Evolutionary conservation across 805 yeast genomes (phyloP).

Genomic region (Vanderwaltozyma yarrowii): DNA sequence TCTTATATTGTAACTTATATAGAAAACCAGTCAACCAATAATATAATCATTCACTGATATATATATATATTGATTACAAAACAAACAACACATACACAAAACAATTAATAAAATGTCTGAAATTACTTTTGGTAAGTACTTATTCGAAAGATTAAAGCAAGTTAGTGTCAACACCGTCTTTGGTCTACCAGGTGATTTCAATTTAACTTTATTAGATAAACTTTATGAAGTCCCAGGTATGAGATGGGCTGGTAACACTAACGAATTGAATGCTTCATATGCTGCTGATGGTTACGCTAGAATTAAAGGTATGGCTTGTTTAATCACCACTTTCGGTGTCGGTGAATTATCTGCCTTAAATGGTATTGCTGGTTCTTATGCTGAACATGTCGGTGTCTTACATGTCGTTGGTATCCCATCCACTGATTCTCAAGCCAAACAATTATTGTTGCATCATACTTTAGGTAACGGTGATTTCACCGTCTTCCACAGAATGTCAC

Average conservation of each 20-base stretch:
- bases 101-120: neutral
- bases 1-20: no score
- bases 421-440: slow-evolving; percentile 2
- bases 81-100: neutral
- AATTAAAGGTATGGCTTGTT: slow-evolving; percentile 51
- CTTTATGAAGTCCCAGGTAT: slow-evolving; percentile 35
- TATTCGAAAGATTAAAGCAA: slow-evolving; percentile 47
- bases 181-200: slow-evolving; percentile 77
- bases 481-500: slow-evolving; percentile 73
- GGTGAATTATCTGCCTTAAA: slow-evolving; percentile 82
- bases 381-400: slow-evolving; percentile 69
- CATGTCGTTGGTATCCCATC: slow-evolving; percentile 62
- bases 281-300: slow-evolving; percentile 87
- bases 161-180: slow-evolving; percentile 51
- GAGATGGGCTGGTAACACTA: slow-evolving; percentile 75
- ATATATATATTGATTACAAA: no score
- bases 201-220: slow-evolving; percentile 57
- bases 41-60: no score
- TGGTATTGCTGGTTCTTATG: slow-evolving; percentile 73
- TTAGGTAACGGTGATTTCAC: slow-evolving; percentile 37
- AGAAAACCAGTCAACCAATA: no score
- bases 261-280: slow-evolving; percentile 83
- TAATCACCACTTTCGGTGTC: slow-evolving; percentile 68
- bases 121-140: slow-evolving; percentile 40
- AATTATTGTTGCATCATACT: slow-evolving; percentile 44